A percentile compares a stretch with the other conserved stretches of the same genome.
Evolutionary conservation across 2,329 filamentous ascomycete species (phyloP).

Genomic region (Cyphellophora attinorum): DNA sequence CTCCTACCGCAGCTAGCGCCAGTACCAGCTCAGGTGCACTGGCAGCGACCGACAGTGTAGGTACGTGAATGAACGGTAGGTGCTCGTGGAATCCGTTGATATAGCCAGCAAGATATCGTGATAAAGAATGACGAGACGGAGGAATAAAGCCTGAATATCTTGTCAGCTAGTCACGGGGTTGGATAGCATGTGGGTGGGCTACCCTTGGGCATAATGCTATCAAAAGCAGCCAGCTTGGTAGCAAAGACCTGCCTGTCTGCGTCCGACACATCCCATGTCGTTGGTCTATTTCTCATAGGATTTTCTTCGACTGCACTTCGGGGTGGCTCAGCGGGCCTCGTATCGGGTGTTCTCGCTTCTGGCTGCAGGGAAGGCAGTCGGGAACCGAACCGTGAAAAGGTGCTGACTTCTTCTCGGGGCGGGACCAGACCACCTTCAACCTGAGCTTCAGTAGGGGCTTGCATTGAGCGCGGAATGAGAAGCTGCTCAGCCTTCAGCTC

Average conservation of each 20-base stretch:
- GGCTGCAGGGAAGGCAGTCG: slow-evolving; percentile 38
- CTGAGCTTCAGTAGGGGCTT: neutral
- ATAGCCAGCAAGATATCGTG: slow-evolving; percentile 41
- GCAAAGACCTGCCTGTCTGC: slow-evolving; percentile 35
- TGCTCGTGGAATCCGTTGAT: slow-evolving; percentile 42
- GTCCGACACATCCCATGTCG: slow-evolving; percentile 38
- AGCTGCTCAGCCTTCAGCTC: slow-evolving; percentile 24
- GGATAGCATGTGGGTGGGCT: neutral
- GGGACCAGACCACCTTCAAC: slow-evolving; percentile 13
- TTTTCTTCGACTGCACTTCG: slow-evolving; percentile 30
- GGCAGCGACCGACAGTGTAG: slow-evolving; percentile 35
- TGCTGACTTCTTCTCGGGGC: slow-evolving; percentile 28
- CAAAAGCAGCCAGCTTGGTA: slow-evolving; percentile 35
- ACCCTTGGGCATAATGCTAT: slow-evolving; percentile 32
- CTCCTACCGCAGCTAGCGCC: slow-evolving; percentile 41
- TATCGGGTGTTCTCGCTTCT: slow-evolving; percentile 33
- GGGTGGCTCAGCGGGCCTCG: slow-evolving; percentile 21
- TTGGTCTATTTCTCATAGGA: slow-evolving; percentile 24
- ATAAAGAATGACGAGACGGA: slow-evolving; percentile 39
- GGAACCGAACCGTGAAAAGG: slow-evolving; percentile 40
- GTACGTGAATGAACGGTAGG: slow-evolving; percentile 42
- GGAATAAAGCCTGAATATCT: slow-evolving; percentile 31
- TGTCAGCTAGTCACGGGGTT: neutral
- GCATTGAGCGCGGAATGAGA: slow-evolving; percentile 20
- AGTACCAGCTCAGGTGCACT: slow-evolving; percentile 40